A percentile compares a stretch with the other conserved stretches of the same genome.
phyloP scores from a whole-genome alignment of 208 protist genomes.

The Leishmania turanica region DNA sequence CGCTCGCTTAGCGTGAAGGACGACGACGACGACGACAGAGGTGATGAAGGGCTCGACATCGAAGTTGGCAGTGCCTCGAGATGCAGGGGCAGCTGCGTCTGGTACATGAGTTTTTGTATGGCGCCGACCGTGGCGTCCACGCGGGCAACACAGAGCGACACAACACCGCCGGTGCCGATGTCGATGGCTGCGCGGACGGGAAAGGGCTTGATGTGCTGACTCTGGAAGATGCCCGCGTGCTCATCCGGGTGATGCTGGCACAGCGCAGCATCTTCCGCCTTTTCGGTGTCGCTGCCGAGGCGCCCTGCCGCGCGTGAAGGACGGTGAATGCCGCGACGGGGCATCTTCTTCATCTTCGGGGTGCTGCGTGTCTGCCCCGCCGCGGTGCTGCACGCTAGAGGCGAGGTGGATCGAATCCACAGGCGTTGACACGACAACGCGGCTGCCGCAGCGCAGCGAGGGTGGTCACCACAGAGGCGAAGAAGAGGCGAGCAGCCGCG shows the following conservation, averaged over 20 bases:
- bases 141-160: constrained; percentile 73
- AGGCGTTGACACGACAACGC: background rate
- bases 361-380: too few species aligned
- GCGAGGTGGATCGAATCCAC: background rate
- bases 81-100: constrained; percentile 80
- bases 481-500: background rate
- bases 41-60: background rate
- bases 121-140: constrained; percentile 62
- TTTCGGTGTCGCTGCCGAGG: background rate
- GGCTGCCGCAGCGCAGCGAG: background rate
- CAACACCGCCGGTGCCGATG: constrained; percentile 77
- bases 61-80: constrained; percentile 34
- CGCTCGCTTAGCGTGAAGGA: constrained; percentile 60
- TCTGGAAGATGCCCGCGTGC: constrained; percentile 70
- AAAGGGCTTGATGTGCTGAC: constrained; percentile 73
- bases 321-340: background rate
- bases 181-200: constrained; percentile 89
- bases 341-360: background rate
- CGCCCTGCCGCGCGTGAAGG: background rate
- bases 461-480: background rate
- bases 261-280: background rate
- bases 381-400: background rate
- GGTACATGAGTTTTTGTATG: constrained; percentile 69
- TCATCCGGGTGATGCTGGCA: background rate
- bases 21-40: constrained; percentile 1